phyloP scores from a whole-genome alignment of 495 filamentous ascomycete species.

The Penicillium paxilli region DNA sequence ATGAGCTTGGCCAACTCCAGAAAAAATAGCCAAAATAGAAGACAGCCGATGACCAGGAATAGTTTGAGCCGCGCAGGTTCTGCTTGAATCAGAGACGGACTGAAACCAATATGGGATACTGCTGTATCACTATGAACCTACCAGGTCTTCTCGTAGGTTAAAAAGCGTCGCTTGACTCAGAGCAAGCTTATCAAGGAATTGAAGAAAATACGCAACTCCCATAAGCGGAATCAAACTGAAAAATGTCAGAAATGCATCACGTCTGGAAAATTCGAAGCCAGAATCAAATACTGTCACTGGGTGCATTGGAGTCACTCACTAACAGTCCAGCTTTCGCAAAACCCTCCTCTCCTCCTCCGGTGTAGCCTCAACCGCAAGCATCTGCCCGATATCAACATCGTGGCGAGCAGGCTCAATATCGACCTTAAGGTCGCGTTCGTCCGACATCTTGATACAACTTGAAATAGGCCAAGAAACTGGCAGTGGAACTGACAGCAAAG shows the following conservation, averaged over 20 bases:
- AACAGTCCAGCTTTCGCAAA: slow-evolving; percentile 29
- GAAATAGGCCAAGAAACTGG: too few species aligned
- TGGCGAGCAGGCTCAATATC: slow-evolving; percentile 6
- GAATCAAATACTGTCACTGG: too few species aligned
- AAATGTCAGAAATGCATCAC: not conserved
- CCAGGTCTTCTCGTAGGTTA: slow-evolving; percentile 41
- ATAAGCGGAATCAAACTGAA: slow-evolving; percentile 46
- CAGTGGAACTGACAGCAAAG: not conserved
- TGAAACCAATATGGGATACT: too few species aligned
- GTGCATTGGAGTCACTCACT: slow-evolving; percentile 25
- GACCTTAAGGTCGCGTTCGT: slow-evolving; percentile 11
- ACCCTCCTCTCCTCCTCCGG: slow-evolving; percentile 29
- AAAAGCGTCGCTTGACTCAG: slow-evolving; percentile 53
- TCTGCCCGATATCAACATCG: slow-evolving; percentile 30
- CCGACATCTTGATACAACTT: slow-evolving; percentile 1
- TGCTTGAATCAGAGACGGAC: slow-evolving; percentile 1
- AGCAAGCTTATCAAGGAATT: slow-evolving; percentile 57
- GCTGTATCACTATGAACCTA: slow-evolving; percentile 2
- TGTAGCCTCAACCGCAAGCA: slow-evolving; percentile 28
- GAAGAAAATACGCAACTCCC: slow-evolving; percentile 35
- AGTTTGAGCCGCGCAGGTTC: slow-evolving; percentile 42
- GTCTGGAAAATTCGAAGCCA: too few species aligned
- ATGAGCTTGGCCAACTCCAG: slow-evolving; percentile 53
- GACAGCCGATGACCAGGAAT: slow-evolving; percentile 48
- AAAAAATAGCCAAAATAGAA: slow-evolving; percentile 55